These are phyloP conservation scores for Aspergillus campestris DNA, from an alignment of 495 filamentous ascomycete species.

Conservation along the genomic window DNA sequence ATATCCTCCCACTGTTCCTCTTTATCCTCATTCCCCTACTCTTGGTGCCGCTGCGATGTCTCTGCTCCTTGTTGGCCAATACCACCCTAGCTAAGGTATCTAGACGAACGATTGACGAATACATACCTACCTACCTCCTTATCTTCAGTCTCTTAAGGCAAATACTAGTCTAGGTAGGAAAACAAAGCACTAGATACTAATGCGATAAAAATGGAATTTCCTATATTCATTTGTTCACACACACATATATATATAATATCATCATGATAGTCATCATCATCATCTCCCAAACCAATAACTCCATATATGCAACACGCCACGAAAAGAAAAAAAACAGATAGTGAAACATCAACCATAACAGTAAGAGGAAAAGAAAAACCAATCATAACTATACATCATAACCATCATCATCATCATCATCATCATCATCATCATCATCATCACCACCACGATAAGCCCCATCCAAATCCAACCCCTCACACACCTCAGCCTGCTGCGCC, in stretches of 20 bases:
- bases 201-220: neutral
- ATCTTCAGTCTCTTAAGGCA: too few species aligned
- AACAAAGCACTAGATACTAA: too few species aligned
- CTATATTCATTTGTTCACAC: conserved; percentile 4
- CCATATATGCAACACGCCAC: neutral
- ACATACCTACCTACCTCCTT: too few species aligned
- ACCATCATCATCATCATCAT: conserved; percentile 10
- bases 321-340: neutral
- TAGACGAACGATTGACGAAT: too few species aligned
- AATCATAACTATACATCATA: conserved; percentile 7
- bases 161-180: too few species aligned
- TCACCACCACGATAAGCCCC: conserved; percentile 11
- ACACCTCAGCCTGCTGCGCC: conserved; percentile 28
- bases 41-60: too few species aligned
- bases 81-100: too few species aligned
- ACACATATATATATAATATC: neutral
- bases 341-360: neutral
- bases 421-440: conserved; percentile 11
- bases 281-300: neutral
- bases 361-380: neutral
- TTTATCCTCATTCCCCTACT: too few species aligned
- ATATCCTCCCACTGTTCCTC: too few species aligned
- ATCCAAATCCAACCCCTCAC: conserved; percentile 30
- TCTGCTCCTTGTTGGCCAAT: too few species aligned
- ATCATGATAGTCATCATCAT: neutral